Conservation (phyloP, 176 grass and related monocot genomes). For the Luzula sylvatica region DNA sequence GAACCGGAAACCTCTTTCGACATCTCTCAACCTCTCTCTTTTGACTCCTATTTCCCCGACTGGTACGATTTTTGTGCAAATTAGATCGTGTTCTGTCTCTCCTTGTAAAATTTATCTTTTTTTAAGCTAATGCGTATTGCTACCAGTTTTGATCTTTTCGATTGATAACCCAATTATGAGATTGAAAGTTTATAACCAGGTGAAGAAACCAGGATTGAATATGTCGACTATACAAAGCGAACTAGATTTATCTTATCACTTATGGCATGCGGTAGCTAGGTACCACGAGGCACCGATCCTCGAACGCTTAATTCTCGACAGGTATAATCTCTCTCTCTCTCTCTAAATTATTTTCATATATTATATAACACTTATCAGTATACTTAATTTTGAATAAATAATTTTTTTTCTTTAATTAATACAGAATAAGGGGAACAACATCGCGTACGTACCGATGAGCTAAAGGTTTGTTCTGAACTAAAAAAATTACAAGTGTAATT, state of each 20-base stretch:
- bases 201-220: constrained; percentile 98
- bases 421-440: constrained; percentile 92
- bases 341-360: neutral
- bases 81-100: too few relatives aligned
- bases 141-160: too few relatives aligned
- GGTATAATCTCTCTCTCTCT: too few relatives aligned
- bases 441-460: constrained; percentile 88
- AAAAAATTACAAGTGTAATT: too few relatives aligned
- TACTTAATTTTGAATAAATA: neutral
- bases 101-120: too few relatives aligned
- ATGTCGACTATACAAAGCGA: constrained; percentile 99
- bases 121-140: too few relatives aligned
- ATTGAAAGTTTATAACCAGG: too few relatives aligned
- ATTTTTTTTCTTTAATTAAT: constrained; percentile 20
- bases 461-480: constrained; percentile 52
- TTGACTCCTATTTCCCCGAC: too few relatives aligned
- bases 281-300: constrained; percentile 88
- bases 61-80: too few relatives aligned
- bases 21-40: too few relatives aligned
- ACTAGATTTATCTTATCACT: constrained; percentile 94
- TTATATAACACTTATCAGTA: neutral
- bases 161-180: too few relatives aligned
- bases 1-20: too few relatives aligned
- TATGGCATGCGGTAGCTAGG: constrained; percentile 85
- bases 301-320: constrained; percentile 95